Evolutionary conservation across 2,329 filamentous ascomycete genomes (phyloP).

Genomic region (Lizonia empirigonia): DNA sequence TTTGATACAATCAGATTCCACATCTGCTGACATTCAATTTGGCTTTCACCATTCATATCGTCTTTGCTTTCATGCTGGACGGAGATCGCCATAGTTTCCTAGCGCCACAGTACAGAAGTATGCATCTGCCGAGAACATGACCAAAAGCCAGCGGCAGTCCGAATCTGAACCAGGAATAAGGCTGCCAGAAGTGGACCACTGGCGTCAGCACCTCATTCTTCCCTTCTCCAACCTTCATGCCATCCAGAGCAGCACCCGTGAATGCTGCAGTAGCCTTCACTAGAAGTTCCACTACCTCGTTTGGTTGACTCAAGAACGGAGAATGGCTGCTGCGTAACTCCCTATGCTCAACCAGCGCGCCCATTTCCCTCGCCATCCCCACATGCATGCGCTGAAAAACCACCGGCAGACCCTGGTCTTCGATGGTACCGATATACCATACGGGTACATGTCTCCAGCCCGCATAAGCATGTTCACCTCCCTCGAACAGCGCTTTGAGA

Average conservation of each 20-base stretch:
- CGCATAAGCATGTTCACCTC: slow-evolving; percentile 52
- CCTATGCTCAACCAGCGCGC: slow-evolving; percentile 45
- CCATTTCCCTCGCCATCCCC: slow-evolving; percentile 48
- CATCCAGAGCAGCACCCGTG: no score
- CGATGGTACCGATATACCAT: not conserved
- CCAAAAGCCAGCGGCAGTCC: no score
- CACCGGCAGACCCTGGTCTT: not conserved
- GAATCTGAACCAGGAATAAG: no score
- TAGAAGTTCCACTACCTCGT: slow-evolving; percentile 45
- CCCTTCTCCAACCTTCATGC: no score
- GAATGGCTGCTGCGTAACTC: slow-evolving; percentile 57
- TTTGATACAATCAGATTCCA: not conserved
- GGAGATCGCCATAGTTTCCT: not conserved
- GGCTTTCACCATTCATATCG: not conserved
- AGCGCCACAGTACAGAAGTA: no score
- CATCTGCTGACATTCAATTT: not conserved
- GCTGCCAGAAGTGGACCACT: no score
- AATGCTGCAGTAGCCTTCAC: no score
- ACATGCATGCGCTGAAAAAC: slow-evolving; percentile 26
- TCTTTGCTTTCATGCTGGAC: not conserved
- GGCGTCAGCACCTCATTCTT: no score
- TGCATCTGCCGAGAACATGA: no score
- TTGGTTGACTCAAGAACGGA: slow-evolving; percentile 56
- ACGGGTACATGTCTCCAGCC: slow-evolving; percentile 50
- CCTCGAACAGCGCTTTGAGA: slow-evolving; percentile 54